A percentile compares a stretch with the other conserved stretches of the same genome.
phyloP scores from a whole-genome alignment of 2,329 filamentous ascomycete species.

The Diaporthe vaccinii region DNA sequence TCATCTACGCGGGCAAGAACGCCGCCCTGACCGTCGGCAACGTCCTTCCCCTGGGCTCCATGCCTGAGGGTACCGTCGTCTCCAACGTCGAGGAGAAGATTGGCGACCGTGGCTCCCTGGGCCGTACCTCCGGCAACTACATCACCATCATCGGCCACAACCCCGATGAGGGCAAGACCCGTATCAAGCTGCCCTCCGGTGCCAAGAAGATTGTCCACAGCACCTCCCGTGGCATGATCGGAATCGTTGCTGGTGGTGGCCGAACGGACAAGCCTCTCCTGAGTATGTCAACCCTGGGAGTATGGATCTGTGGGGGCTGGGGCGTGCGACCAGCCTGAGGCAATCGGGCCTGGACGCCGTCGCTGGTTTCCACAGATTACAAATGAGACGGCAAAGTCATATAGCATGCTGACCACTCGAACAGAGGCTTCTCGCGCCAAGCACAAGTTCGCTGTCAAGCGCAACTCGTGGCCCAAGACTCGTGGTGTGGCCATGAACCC shows the following conservation, averaged over 20 bases:
- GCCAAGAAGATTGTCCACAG: constrained; percentile 99
- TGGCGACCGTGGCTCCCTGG: constrained; percentile 95
- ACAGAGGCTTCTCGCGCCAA: constrained; percentile 98
- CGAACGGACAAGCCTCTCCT: constrained; percentile 99
- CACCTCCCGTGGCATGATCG: constrained; percentile 96
- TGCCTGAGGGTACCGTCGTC: constrained; percentile 99
- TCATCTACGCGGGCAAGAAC: constrained; percentile 99
- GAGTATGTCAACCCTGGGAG: constrained; percentile 68
- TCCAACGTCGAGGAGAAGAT: constrained; percentile 99
- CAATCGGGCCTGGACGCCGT: background rate
- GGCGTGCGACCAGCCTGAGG: constrained; percentile 12
- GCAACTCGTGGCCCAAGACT: constrained; percentile 99
- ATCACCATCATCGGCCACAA: constrained; percentile 98
- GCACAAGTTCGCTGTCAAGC: constrained; percentile 99
- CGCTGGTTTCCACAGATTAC: background rate
- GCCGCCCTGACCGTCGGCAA: constrained; percentile 97
- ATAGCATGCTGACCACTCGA: constrained; percentile 55
- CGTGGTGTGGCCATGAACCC: constrained; percentile 99
- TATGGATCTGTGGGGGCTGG: constrained; percentile 39
- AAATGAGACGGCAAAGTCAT: background rate
- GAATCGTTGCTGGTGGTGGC: constrained; percentile 99
- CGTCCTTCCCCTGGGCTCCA: constrained; percentile 91
- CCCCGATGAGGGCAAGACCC: constrained; percentile 99
- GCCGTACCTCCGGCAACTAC: constrained; percentile 99
- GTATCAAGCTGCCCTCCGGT: constrained; percentile 98